phyloP scores from a whole-genome alignment of 768 basidiomycete species.

The Leccinum aurantiacum region DNA sequence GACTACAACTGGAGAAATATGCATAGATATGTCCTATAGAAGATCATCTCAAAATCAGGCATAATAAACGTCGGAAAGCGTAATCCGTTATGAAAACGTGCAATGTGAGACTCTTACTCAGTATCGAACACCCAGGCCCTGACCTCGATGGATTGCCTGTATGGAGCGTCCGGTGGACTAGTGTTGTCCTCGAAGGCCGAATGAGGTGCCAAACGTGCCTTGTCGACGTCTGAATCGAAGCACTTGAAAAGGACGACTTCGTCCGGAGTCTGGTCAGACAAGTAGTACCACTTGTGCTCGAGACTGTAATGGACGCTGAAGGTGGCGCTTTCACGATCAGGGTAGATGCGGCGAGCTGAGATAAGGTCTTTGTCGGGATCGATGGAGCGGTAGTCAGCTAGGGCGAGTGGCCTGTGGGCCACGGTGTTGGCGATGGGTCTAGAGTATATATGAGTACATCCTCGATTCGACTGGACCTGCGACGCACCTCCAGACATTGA shows the following conservation, averaged over 20 bases:
- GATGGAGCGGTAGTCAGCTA: background rate
- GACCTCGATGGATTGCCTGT: background rate
- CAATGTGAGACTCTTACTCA: background rate
- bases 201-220: background rate
- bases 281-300: background rate
- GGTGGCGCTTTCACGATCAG: background rate
- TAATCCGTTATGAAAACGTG: no score
- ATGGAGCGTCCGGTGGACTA: background rate
- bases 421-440: background rate
- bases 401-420: background rate
- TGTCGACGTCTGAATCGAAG: background rate
- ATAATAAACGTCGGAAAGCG: no score
- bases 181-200: background rate
- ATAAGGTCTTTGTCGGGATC: background rate
- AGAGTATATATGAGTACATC: background rate
- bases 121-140: background rate
- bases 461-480: background rate
- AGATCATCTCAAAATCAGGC: no score
- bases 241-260: background rate
- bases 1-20: no score
- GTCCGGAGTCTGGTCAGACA: background rate
- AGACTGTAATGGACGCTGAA: background rate
- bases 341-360: background rate
- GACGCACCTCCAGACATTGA: slow-evolving; percentile 44
- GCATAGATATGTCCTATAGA: no score